Conservation (phyloP, 805 yeast genomes). For the Ogataea saltuana region DNA sequence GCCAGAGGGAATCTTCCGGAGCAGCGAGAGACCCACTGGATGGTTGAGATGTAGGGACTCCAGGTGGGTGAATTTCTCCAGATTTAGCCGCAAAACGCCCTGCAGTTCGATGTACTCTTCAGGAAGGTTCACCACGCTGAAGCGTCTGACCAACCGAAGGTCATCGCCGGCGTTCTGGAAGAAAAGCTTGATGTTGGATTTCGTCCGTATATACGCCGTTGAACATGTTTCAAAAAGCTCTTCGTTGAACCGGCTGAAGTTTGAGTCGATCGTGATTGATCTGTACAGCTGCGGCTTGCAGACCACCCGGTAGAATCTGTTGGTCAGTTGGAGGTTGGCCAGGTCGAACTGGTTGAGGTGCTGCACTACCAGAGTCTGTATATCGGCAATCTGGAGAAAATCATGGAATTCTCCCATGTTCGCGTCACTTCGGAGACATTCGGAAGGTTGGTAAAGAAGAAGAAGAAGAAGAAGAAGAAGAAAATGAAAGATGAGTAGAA, state of each 20-base stretch:
- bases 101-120: conserved; percentile 34
- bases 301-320: conserved; percentile 11
- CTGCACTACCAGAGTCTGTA: conserved; percentile 17
- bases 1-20: conserved; percentile 11
- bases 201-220: conserved; percentile 21
- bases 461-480: not conserved
- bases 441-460: conserved; percentile 3
- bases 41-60: conserved; percentile 8
- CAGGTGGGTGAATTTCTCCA: conserved; percentile 8
- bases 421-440: no score
- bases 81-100: conserved; percentile 9
- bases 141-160: conserved; percentile 13
- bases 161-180: conserved; percentile 2
- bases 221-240: conserved; percentile 17
- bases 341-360: conserved; percentile 31
- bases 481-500: no score
- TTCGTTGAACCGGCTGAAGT: conserved; percentile 29
- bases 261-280: conserved; percentile 26
- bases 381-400: conserved; percentile 29
- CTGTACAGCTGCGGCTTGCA: conserved; percentile 19
- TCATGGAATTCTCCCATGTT: no score
- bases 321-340: conserved; percentile 15
- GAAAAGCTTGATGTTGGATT: conserved; percentile 17
- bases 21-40: conserved; percentile 17
- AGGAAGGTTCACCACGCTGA: conserved; percentile 25